Conservation (phyloP, 331 rosid genomes). For the Spiraea crenata region DNA sequence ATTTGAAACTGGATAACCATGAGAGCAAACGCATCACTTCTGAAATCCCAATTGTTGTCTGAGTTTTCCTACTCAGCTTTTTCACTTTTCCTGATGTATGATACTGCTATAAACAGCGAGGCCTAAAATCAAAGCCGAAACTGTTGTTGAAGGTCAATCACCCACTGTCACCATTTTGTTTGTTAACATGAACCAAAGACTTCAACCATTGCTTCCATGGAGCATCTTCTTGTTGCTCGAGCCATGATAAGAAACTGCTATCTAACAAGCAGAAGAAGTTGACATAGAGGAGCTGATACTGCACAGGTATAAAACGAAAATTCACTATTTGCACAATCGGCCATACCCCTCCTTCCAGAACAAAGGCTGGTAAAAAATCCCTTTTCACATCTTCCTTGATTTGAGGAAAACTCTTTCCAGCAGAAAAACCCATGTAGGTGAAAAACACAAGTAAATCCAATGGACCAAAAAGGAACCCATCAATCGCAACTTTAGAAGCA, state of each 20-base stretch:
- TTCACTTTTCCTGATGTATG: slow-evolving; percentile 20
- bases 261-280: slow-evolving; percentile 89
- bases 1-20: slow-evolving; percentile 22
- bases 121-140: slow-evolving; percentile 3
- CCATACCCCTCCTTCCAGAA: slow-evolving; percentile 83
- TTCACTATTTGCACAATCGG: slow-evolving; percentile 75
- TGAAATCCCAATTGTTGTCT: slow-evolving; percentile 7
- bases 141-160: slow-evolving; percentile 9
- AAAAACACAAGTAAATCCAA: slow-evolving; percentile 75
- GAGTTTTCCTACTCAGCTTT: slow-evolving; percentile 24
- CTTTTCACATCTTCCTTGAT: slow-evolving; percentile 84
- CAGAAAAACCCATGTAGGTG: slow-evolving; percentile 78
- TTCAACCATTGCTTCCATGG: slow-evolving; percentile 88
- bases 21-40: slow-evolving; percentile 27
- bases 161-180: slow-evolving; percentile 29
- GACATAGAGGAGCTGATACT: slow-evolving; percentile 92
- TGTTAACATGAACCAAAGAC: slow-evolving; percentile 48
- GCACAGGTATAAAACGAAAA: slow-evolving; percentile 75
- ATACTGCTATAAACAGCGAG: slow-evolving; percentile 19
- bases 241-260: slow-evolving; percentile 90
- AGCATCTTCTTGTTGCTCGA: slow-evolving; percentile 90
- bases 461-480: slow-evolving; percentile 76
- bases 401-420: slow-evolving; percentile 73
- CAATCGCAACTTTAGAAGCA: slow-evolving; percentile 73
- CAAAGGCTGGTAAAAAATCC: slow-evolving; percentile 81